Evolutionary conservation across 805 yeast species (phyloP), one percentile per base, ranked within the genome.

Genomic region (Trichomonascus vanleenenianus): DNA sequence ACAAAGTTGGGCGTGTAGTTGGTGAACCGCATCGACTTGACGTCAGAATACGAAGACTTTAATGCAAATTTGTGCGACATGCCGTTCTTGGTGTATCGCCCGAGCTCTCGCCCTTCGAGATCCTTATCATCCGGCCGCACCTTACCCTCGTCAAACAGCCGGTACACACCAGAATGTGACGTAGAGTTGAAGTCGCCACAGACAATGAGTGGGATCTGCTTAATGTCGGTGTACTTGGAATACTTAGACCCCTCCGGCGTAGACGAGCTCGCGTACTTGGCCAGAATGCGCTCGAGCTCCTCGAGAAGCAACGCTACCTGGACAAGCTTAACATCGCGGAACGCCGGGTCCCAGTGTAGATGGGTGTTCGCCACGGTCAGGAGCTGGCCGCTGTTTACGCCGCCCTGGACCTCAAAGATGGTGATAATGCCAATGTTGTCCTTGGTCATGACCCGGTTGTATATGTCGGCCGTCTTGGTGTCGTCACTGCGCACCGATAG

Each of bases 271-370:
- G 62, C 56, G 47, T 68, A 72, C 58, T 71, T 74, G 58, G 77
- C 78, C 37, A 80, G 66, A 40, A 85, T 64, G 5, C 68, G 67
- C 60, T 86, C 93, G 59, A 94, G 66, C 65, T 93, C 96, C 57
- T 91, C 97, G 56, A 93, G 67, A 52, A 93, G 69, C 25, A 93
- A 83, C 37, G 96, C 97, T 46, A 85, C 93, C 70, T 93, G 98
- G 67, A 93, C 83, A 2, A 97, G 79, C 64, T 93, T 93, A 46
- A 93, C 99, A 66, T 93, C 99, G 61, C 86, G 86, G 60, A 81
- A 85, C 42, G 85, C 86, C 3, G 98, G 98, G 69, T 93, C 97
- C 97, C 98, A 93, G 64, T 91, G 97, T 63, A 93, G 76, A 72
- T 93, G 99, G 0, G 97, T 91, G 58, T 88, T 91, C 2, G 85